Base-by-base conservation (phyloP, 352 stramenopile genomes). In the Achlya hypogyna region DNA sequence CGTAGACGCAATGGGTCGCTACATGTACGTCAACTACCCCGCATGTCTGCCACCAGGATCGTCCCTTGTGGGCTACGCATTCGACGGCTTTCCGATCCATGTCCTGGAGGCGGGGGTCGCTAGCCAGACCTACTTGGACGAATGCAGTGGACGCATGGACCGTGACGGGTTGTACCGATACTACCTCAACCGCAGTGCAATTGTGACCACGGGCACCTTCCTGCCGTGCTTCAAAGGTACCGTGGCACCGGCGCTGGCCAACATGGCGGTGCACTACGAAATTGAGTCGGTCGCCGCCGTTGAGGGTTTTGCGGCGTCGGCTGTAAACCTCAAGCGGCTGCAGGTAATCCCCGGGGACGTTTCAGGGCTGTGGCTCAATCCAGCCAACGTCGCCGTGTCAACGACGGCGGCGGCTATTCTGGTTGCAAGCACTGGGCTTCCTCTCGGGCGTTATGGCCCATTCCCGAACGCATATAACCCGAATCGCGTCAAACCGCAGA, bases 391-490 rank as follows among this genome's bases (percentile, higher is more conserved):
- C 1, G 80, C 77, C 0, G 76, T 88, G 0, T 66, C 76, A 18
- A 87, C 85, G 66, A 86, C 81, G 0, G 73, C 79, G 22, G 75
- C 65, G 5, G 77, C 70, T 2, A 64, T 89, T 2, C 76, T 87
- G 18, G 79, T 91, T 34, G 69, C 78, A 0, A 91, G 78, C 52
- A 88, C 69, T 0, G 83, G 79, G 1, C 70, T 89, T 1, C 83
- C 83, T 23, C 49, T 76, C 35, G 83, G 74, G 0, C 29, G 40
- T 1, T 86, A 73, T 35, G 83, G 81, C 0, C 79, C 81, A 14
- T 91, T 91, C 32, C 81, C 83, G 2, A 91, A 89, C 58, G 60
- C 59, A 14, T 84, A 88, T 71, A 91, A 89, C 51, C 69, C 29
- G 0, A 77, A 74, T 63, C 42, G 29, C 4, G 70, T 91, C 14